Evolutionary conservation across 2,329 filamentous ascomycete species (phyloP), one percentile per base, ranked within the genome.

Genomic region (Torrubiella hemipterigena): DNA sequence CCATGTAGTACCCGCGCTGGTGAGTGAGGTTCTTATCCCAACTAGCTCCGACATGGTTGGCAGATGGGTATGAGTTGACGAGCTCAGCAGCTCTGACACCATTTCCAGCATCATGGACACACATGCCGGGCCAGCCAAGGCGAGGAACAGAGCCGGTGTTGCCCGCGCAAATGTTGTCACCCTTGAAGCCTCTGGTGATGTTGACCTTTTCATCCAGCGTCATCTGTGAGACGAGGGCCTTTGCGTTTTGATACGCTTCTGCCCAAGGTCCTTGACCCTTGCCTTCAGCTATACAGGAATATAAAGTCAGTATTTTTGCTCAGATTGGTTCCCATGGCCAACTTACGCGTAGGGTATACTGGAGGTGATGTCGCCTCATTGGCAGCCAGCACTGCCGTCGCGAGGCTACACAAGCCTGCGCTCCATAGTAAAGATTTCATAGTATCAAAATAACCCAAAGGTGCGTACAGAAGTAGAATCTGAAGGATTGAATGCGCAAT

Each of bases 121-220:
- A 68, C 42, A 68, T 49, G 1, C 63, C 62, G 0, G 61, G 60
- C 53, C 59, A 67, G 6, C 49, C 47, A 1, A 67, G 43, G 1
- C 63, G 54, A 6, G 61, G 59, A 1, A 67, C 54, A 0, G 54
- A 55, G 4, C 63, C 63, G 0, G 61, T 63, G 32, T 59, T 65
- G 2, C 63, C 64, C 2, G 61, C 57, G 33, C 64, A 67, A n/a
- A 53, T 48, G 36, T 63, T 67, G 60, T 57, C 55, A 3, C 52
- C 73, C 42, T 69, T 65, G 28, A 76, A 68, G 24, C 62, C 62
- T n/a, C 56, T 49, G 2, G 63, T 67, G 6, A 65, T 48, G 36
- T 67, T 66, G 20, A 55, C 72, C 46, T 76, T 80, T 45, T 81
- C 77, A 10, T 76, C 74, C 2, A 81, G 50, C 0, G 75, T 81